phyloP scores from a whole-genome alignment of 805 yeast species.

The Nakazawaea populi region DNA sequence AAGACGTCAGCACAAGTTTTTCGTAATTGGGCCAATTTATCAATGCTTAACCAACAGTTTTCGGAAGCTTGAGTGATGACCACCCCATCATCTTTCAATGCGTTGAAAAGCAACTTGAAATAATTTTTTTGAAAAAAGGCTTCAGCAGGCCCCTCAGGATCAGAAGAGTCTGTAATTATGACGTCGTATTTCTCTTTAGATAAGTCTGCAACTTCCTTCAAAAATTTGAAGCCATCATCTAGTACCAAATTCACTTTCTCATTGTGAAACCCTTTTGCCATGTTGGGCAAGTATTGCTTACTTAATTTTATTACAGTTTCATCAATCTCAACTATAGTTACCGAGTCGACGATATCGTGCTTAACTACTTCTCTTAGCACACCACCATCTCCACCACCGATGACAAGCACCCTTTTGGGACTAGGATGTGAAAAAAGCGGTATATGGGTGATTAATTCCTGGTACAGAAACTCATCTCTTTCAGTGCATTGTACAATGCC shows the following conservation, averaged over 20 bases:
- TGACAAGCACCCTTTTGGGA: constrained; percentile 75
- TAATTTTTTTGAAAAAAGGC: constrained; percentile 88
- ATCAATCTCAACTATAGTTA: constrained; percentile 86
- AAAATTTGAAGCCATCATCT: constrained; percentile 79
- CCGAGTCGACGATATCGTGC: constrained; percentile 48
- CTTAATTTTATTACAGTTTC: constrained; percentile 71
- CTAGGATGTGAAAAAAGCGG: constrained; percentile 72
- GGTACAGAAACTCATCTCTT: constrained; percentile 89
- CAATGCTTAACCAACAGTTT: constrained; percentile 88
- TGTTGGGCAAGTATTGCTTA: constrained; percentile 65
- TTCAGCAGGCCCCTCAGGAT: constrained; percentile 97
- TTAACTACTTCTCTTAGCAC: constrained; percentile 84
- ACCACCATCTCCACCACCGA: constrained; percentile 98
- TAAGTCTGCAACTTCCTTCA: constrained; percentile 36
- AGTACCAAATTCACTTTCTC: constrained; percentile 61
- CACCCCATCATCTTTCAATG: constrained; percentile 91
- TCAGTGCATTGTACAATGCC: constrained; percentile 91
- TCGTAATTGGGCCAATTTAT: constrained; percentile 76
- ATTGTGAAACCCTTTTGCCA: constrained; percentile 64
- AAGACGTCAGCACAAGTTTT: constrained; percentile 77
- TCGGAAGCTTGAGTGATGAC: constrained; percentile 87
- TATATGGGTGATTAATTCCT: constrained; percentile 83
- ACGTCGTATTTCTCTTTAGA: constrained; percentile 59
- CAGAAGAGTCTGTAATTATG: constrained; percentile 87
- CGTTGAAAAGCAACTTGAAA: constrained; percentile 75